Evolutionary conservation across 2,329 filamentous ascomycete species (phyloP).

Genomic region (Sclerotinia spermophila): DNA sequence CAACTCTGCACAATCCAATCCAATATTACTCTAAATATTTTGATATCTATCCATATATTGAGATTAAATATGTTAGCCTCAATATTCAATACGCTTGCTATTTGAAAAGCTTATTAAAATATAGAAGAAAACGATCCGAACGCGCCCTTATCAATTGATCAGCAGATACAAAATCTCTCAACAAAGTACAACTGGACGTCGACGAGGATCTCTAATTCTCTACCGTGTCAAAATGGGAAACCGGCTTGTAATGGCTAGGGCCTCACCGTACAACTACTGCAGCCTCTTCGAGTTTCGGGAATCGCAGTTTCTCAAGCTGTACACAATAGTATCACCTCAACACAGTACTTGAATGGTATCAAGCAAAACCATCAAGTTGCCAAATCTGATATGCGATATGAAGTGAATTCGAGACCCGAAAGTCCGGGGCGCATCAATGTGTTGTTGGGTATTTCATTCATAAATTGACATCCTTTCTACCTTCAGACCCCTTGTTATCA

Average conservation of each 20-base stretch:
- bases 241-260: background rate
- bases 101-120: no score
- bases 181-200: background rate
- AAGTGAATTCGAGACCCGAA: no score
- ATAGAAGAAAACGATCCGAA: no score
- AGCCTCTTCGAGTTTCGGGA: background rate
- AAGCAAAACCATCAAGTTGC: no score
- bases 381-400: background rate
- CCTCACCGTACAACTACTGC: background rate
- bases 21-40: no score
- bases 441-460: background rate
- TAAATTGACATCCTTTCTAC: background rate
- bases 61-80: no score
- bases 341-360: background rate
- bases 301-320: background rate
- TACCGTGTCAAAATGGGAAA: background rate
- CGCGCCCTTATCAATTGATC: background rate
- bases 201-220: background rate
- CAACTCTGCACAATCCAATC: no score
- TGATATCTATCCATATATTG: no score
- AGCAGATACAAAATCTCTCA: background rate
- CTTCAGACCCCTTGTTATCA: background rate
- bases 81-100: no score
- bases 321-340: background rate
- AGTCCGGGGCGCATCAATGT: background rate